Evolutionary conservation across 345 rosid genomes (phyloP), one percentile per base, ranked within the genome.

Genomic region (Eucalyptus shirleyi): DNA sequence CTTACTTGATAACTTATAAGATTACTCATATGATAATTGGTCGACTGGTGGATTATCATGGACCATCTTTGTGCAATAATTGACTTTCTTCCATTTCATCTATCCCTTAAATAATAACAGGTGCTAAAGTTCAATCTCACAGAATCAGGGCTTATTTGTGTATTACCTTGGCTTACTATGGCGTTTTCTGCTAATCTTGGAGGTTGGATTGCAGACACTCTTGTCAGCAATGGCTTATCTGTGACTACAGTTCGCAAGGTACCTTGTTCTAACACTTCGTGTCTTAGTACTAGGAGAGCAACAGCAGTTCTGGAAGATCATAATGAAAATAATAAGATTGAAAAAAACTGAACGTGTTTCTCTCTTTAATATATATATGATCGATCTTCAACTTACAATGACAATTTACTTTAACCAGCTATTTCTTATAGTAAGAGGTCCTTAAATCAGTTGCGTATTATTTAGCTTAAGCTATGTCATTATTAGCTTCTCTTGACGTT

Each of bases 161-260:
- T 98, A 40, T 91, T 98, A 89, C 99, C 99, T 55, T 98, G 99
- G 99, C 94, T 98, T 92, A 96, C 99, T 32, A 97, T 98, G 99
- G 99, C 98, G 50, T 94, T 97, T 93, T 95, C 98, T 69, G 98
- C 99, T 77, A 98, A 98, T 90, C 91, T 94, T 87, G 99, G 99
- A 72, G 99, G 99, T 17, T 98, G 99, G 99, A 98, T 98, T 47
- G 98, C 99, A 1, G 98, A 98, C 91, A 95, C 99, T 86, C 96
- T 98, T 40, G 97, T 98, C 44, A 97, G 97, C 96, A 92, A 90
- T 92, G 99, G 99, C 87, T 88, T 87, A 44, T 94, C 99, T 10
- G 95, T 98, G 88, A 98, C 99, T 8, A 92, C 91, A 47, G 99
- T 98, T 89, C 97, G 98, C 81, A 97, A 98, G 99, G 99, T 96